These are phyloP conservation scores for Rhodotorula sp. DNA, from an alignment of 1,284 basidiomycete species.

Conservation along the genomic window DNA sequence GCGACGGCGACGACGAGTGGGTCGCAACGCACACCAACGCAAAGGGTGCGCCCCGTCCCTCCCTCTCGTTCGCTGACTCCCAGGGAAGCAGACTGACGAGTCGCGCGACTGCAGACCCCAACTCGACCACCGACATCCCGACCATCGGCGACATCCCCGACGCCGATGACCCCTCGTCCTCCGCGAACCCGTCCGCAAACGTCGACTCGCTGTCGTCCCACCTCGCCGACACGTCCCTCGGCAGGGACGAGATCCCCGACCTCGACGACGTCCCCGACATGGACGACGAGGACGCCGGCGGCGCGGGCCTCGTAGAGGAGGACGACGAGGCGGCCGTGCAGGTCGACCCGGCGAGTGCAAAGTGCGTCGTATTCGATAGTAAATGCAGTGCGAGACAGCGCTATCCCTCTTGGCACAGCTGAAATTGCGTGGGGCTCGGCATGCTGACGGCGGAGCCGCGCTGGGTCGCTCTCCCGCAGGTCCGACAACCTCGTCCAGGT, in stretches of 20 bases:
- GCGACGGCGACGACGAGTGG: conserved; percentile 54
- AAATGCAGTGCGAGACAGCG: too few relatives aligned
- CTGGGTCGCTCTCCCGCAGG: not conserved
- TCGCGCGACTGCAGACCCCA: conserved; percentile 4
- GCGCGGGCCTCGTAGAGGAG: conserved; percentile 66
- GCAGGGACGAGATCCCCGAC: conserved; percentile 57
- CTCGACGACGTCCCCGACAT: conserved; percentile 91
- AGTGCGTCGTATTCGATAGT: too few relatives aligned
- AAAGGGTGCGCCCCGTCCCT: conserved; percentile 12
- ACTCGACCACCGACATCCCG: conserved; percentile 21
- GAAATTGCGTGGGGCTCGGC: too few relatives aligned
- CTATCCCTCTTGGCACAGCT: too few relatives aligned
- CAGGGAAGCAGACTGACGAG: not conserved
- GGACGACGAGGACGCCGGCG: conserved; percentile 64
- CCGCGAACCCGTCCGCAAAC: not conserved
- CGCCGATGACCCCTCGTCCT: conserved; percentile 54
- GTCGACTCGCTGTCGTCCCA: conserved; percentile 5
- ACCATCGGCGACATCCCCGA: conserved; percentile 82
- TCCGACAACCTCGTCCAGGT: conserved; percentile 83
- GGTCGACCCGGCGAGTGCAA: conserved; percentile 17
- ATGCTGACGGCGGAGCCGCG: not conserved
- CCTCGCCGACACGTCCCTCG: conserved; percentile 32
- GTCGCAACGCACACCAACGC: conserved; percentile 53
- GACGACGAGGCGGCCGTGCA: conserved; percentile 72
- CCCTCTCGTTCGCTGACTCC: too few relatives aligned